Conservation (phyloP, 2,329 filamentous ascomycete genomes). For the Cytospora leucostoma region DNA sequence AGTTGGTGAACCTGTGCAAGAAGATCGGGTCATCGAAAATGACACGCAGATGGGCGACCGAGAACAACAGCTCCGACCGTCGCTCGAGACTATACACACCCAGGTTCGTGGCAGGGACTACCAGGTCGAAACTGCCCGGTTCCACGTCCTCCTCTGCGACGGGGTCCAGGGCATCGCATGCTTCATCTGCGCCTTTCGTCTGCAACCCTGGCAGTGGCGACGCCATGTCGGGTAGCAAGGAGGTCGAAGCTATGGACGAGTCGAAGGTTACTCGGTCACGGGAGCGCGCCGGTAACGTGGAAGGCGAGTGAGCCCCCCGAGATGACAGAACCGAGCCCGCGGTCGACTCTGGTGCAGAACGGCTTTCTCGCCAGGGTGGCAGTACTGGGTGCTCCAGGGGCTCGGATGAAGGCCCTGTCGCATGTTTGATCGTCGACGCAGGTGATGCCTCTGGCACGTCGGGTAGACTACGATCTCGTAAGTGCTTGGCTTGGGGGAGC, state of each 20-base stretch:
- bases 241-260: constrained; percentile 27
- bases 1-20: constrained; percentile 63
- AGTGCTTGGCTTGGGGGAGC: constrained; percentile 15
- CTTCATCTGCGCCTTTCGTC: constrained; percentile 57
- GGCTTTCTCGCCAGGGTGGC: constrained; percentile 4
- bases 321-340: constrained; percentile 3
- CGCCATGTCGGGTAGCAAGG: constrained; percentile 23
- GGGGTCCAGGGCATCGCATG: constrained; percentile 50
- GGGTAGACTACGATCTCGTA: constrained; percentile 19
- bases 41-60: constrained; percentile 47
- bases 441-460: constrained; percentile 20
- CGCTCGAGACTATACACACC: constrained; percentile 52
- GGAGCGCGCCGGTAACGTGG: constrained; percentile 1
- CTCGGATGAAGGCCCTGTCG: constrained; percentile 8
- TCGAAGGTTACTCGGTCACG: constrained; percentile 13
- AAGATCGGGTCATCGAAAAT: constrained; percentile 31
- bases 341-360: constrained; percentile 4
- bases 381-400: not conserved
- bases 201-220: constrained; percentile 38
- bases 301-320: not conserved
- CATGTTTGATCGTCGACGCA: constrained; percentile 2
- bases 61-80: constrained; percentile 58
- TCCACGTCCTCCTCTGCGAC: constrained; percentile 47
- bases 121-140: constrained; percentile 51
- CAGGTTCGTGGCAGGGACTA: constrained; percentile 38